Evolutionary conservation across 2,329 filamentous ascomycete genomes (phyloP).

Genomic region (Dactylellina parvicollis): DNA sequence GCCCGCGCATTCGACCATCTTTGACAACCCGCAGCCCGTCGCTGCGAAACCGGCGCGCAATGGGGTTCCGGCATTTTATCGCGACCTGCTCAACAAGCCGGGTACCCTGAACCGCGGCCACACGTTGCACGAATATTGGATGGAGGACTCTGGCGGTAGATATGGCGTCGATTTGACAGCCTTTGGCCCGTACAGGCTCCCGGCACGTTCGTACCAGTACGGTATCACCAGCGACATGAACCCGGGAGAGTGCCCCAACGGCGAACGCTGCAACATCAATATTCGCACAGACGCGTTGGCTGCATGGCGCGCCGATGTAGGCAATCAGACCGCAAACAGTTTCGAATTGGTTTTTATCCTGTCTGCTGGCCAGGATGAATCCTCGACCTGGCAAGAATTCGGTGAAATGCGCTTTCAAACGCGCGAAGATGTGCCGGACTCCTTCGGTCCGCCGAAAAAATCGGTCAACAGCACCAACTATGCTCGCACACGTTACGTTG

Average conservation of each 20-base stretch:
- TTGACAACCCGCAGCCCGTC: conserved; percentile 65
- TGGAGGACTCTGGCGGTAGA: conserved; percentile 67
- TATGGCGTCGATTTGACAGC: conserved; percentile 68
- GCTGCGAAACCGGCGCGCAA: conserved; percentile 63
- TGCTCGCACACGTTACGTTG: conserved; percentile 66
- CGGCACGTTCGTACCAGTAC: conserved; percentile 65
- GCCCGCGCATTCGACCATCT: conserved; percentile 64
- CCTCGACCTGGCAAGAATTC: conserved; percentile 69
- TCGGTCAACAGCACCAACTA: conserved; percentile 62
- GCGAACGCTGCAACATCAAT: conserved; percentile 63
- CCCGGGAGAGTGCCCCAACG: conserved; percentile 64
- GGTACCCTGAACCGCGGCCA: conserved; percentile 66
- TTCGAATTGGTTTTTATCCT: conserved; percentile 68
- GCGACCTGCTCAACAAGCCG: conserved; percentile 66
- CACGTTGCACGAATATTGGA: conserved; percentile 69
- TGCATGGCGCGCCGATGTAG: conserved; percentile 67
- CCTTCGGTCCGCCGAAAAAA: conserved; percentile 65
- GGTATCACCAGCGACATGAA: conserved; percentile 66
- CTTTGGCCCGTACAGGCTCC: conserved; percentile 67
- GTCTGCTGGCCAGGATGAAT: conserved; percentile 68
- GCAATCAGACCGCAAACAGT: conserved; percentile 64
- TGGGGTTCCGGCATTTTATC: conserved; percentile 66
- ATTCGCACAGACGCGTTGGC: conserved; percentile 66
- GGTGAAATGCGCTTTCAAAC: conserved; percentile 67
- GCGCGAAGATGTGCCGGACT: conserved; percentile 65